Conservation (phyloP, 1,284 basidiomycete species). For the Uromyces viciae-fabae region DNA sequence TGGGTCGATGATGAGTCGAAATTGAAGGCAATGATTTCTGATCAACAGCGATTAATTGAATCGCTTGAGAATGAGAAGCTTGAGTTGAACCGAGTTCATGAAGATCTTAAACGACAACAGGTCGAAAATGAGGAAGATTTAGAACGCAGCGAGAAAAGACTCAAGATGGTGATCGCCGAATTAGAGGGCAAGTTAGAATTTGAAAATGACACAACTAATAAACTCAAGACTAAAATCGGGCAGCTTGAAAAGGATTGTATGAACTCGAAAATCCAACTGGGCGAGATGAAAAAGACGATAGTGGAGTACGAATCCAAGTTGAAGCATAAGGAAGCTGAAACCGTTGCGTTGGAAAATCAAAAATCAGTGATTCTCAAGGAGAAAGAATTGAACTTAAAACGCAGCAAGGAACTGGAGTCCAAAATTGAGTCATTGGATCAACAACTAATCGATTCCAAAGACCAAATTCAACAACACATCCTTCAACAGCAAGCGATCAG, state of each 20-base stretch:
- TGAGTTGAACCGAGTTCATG: constrained; percentile 57
- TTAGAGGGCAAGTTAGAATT: constrained; percentile 68
- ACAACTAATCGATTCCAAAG: constrained; percentile 66
- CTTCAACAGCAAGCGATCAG: constrained; percentile 60
- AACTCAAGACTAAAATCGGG: constrained; percentile 35
- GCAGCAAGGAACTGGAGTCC: constrained; percentile 64
- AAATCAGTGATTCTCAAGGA: constrained; percentile 60
- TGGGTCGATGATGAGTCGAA: constrained; percentile 45
- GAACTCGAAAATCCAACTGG: constrained; percentile 70
- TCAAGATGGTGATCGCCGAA: constrained; percentile 66
- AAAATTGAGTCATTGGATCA: constrained; percentile 67
- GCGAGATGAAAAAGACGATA: constrained; percentile 71
- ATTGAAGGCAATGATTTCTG: constrained; percentile 45
- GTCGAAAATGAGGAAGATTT: constrained; percentile 76
- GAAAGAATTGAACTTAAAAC: constrained; percentile 53
- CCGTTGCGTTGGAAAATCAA: constrained; percentile 64
- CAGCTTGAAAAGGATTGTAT: constrained; percentile 47
- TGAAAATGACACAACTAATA: constrained; percentile 62
- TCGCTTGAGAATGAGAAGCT: constrained; percentile 47
- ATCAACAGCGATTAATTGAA: constrained; percentile 43
- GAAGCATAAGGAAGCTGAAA: constrained; percentile 71
- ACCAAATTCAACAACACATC: constrained; percentile 60
- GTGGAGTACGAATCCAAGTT: constrained; percentile 75
- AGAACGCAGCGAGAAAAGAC: constrained; percentile 69
- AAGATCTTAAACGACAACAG: constrained; percentile 70